These are phyloP conservation scores for Aristolochia contorta DNA, from an alignment of 164 flowering plant genomes.

Conservation along the genomic window DNA sequence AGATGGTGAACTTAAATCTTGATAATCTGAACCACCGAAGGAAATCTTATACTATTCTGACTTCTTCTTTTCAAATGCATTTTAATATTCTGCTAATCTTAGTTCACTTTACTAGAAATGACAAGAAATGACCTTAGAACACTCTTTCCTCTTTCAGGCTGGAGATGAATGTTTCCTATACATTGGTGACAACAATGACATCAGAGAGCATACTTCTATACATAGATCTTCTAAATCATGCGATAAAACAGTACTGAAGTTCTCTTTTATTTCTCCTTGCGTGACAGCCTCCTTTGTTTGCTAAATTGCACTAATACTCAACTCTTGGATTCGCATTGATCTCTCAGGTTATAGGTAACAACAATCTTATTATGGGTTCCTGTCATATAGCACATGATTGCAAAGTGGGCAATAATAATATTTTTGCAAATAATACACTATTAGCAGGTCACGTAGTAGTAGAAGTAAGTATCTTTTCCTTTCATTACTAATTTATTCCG, in stretches of 20 bases:
- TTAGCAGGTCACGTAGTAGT: conserved; percentile 88
- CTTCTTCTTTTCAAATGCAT: too few species aligned
- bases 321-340: conserved; percentile 6
- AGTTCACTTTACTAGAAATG: too few species aligned
- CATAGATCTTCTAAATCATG: conserved; percentile 81
- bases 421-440: conserved; percentile 87
- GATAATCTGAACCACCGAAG: too few species aligned
- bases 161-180: conserved; percentile 82
- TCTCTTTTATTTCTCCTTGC: not conserved
- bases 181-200: conserved; percentile 86
- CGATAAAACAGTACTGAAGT: conserved; percentile 58
- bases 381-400: conserved; percentile 99
- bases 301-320: not conserved
- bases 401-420: conserved; percentile 75
- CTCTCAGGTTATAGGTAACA: conserved; percentile 69
- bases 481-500: not conserved
- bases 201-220: conserved; percentile 78
- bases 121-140: not conserved
- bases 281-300: not conserved
- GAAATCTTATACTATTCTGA: too few species aligned
- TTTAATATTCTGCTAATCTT: too few species aligned
- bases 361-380: conserved; percentile 94
- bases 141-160: conserved; percentile 27
- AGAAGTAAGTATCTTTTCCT: conserved; percentile 44
- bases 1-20: too few species aligned